Base-by-base conservation (phyloP, 257 asterid genomes). In the Solanum chmielewskii region DNA sequence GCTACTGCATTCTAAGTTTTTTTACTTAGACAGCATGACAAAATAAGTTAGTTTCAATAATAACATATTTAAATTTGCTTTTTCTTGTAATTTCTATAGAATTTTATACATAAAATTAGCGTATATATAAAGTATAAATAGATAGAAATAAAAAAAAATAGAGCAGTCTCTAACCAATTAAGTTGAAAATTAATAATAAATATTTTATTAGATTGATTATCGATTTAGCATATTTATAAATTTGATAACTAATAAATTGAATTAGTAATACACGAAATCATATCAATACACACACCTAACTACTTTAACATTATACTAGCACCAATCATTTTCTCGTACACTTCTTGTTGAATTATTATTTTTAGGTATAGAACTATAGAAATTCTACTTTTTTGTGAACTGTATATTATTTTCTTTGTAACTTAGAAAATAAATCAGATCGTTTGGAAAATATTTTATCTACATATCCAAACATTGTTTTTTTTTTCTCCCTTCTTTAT, bases 301-400 rank as follows among this genome's bases (percentile, higher is more conserved):
- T 25, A 25, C 73, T 64, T 64, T 11, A 59, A 41, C 49, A 41
- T 11, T 23, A 75, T 23, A n/a, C 33, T 21, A 5, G 4, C 81
- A 75, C 83, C 7, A 75, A 75, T 41, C 56, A 75, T 23, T 75
- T 73, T 39, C 83, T 75, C 7, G 11, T 75, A 39, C 81, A 73
- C 27, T 37, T 18, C 11, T 20, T n/a, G 29, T 73, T 20, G 29
- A 11, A 37, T 35, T 71, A 31, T 14, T 47, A 10, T 42, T 42
- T 42, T 9, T 42, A 42, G 11, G 47, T 2, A 42, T 42, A 42
- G 47, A 42, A 42, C 44, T 41, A 47, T 10, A n/a, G 7, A 64
- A 64, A 7, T 37, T 27, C 10, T 14, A 68, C 75, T 73, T 35
- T 73, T 37, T 14, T 3, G 7, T 21, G 14, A 5, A 10, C 49